Percentiles rank a stretch among this genome's conserved stretches.
These are phyloP conservation scores for Coniferiporia weirii DNA, from an alignment of 1,284 basidiomycete genomes.

Conservation along the genomic window DNA sequence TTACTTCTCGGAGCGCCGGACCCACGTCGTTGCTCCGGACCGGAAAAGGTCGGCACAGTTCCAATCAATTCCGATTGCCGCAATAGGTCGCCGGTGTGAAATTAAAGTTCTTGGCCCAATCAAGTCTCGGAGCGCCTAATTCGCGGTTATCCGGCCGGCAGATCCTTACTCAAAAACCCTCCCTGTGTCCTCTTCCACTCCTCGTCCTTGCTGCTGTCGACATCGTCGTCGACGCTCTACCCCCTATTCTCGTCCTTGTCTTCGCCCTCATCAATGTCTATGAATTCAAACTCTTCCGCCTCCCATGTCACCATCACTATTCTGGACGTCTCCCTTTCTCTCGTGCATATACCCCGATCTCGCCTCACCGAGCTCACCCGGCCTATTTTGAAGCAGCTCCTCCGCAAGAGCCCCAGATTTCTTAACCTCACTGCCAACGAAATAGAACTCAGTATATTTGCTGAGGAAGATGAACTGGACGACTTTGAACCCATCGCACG, in stretches of 20 bases:
- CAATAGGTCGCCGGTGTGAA: too few relatives aligned
- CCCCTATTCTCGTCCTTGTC: neutral
- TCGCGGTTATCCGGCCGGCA: too few relatives aligned
- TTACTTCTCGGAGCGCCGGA: too few relatives aligned
- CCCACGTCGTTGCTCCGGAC: too few relatives aligned
- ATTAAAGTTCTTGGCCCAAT: too few relatives aligned
- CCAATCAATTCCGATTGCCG: too few relatives aligned
- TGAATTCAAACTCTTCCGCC: conserved; percentile 12
- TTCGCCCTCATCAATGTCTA: conserved; percentile 6
- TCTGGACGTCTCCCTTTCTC: conserved; percentile 62
- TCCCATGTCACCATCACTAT: conserved; percentile 54
- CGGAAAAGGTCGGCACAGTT: too few relatives aligned
- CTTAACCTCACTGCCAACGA: conserved; percentile 73
- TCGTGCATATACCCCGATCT: conserved; percentile 65
- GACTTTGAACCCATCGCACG: conserved; percentile 60
- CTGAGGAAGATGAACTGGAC: conserved; percentile 49
- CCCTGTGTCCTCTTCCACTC: neutral
- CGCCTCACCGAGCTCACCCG: conserved; percentile 55
- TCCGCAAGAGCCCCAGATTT: conserved; percentile 59
- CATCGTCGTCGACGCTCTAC: neutral
- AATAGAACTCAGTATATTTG: conserved; percentile 68
- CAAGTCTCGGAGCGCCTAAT: too few relatives aligned
- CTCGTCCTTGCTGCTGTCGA: neutral
- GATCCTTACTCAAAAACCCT: too few relatives aligned
- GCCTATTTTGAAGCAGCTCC: conserved; percentile 61